phyloP scores from a whole-genome alignment of 2,329 filamentous ascomycete species.

The Stagonosporopsis chrysanthemi region DNA sequence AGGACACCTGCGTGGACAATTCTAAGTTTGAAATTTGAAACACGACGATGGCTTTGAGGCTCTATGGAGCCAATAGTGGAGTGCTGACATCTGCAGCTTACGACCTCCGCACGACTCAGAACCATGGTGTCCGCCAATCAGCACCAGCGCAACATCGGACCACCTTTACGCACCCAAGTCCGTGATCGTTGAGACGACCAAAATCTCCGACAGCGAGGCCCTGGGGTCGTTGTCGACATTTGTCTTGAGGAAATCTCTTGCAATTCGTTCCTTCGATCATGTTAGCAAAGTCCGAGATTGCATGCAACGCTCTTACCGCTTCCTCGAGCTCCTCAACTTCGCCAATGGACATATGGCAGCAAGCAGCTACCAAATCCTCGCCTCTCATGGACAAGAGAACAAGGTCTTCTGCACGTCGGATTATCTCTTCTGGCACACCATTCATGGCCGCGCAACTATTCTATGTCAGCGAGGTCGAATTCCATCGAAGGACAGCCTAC shows the following conservation, averaged over 20 bases:
- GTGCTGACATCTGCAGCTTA: constrained; percentile 21
- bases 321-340: constrained; percentile 73
- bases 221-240: constrained; percentile 48
- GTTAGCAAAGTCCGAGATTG: constrained; percentile 16
- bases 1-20: neutral
- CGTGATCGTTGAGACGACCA: constrained; percentile 30
- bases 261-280: constrained; percentile 49
- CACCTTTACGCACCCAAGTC: constrained; percentile 16
- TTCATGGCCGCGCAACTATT: constrained; percentile 81
- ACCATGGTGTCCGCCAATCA: constrained; percentile 12
- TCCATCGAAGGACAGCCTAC: constrained; percentile 34
- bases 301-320: constrained; percentile 59
- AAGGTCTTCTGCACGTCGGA: constrained; percentile 78
- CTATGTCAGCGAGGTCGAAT: constrained; percentile 1
- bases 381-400: constrained; percentile 72
- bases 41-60: constrained; percentile 2
- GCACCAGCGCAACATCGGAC: neutral
- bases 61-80: constrained; percentile 6
- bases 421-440: constrained; percentile 75
- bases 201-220: constrained; percentile 48
- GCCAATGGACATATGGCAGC: constrained; percentile 68
- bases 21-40: constrained; percentile 11
- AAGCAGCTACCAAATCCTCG: constrained; percentile 78
- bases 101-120: constrained; percentile 4
- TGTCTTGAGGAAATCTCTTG: constrained; percentile 52